Conservation (phyloP, 257 asterid genomes). For the Buddleja alternifolia region DNA sequence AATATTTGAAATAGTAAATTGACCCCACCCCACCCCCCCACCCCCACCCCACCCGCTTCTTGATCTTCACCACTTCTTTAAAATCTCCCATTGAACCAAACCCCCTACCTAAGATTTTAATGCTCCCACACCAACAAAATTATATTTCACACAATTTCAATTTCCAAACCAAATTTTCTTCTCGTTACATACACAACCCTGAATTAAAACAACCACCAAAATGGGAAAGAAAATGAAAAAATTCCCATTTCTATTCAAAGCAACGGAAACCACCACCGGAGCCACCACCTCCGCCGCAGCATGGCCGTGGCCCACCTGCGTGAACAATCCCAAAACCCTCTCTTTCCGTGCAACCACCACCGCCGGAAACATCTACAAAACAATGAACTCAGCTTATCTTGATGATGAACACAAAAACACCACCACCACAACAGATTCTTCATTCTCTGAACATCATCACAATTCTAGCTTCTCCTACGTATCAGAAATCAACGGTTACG, state of each 20-base stretch:
- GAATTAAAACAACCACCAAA: not conserved
- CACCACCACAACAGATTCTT: slow-evolving; percentile 8
- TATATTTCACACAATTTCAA: not conserved
- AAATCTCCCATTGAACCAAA: slow-evolving; percentile 22
- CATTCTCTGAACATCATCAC: not conserved
- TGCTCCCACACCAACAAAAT: slow-evolving; percentile 27
- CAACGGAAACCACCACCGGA: slow-evolving; percentile 29
- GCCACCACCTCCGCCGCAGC: slow-evolving; percentile 32
- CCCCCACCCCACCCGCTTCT: not conserved
- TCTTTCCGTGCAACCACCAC: slow-evolving; percentile 45
- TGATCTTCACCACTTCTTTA: slow-evolving; percentile 27
- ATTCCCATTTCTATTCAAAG: slow-evolving; percentile 54
- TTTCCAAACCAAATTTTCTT: not conserved
- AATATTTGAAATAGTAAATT: not conserved
- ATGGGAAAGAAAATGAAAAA: slow-evolving; percentile 47
- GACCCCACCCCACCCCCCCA: not conserved
- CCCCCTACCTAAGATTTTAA: slow-evolving; percentile 23
- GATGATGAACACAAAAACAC: slow-evolving; percentile 20
- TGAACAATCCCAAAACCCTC: slow-evolving; percentile 47
- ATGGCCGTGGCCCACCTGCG: slow-evolving; percentile 57
- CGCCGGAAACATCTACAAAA: slow-evolving; percentile 32
- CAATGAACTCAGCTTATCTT: slow-evolving; percentile 41
- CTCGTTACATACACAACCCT: not conserved
- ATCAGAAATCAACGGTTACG: slow-evolving; percentile 4
- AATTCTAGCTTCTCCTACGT: slow-evolving; percentile 26